phyloP scores from a whole-genome alignment of 306 rosid species.

The Acacia confusa region DNA sequence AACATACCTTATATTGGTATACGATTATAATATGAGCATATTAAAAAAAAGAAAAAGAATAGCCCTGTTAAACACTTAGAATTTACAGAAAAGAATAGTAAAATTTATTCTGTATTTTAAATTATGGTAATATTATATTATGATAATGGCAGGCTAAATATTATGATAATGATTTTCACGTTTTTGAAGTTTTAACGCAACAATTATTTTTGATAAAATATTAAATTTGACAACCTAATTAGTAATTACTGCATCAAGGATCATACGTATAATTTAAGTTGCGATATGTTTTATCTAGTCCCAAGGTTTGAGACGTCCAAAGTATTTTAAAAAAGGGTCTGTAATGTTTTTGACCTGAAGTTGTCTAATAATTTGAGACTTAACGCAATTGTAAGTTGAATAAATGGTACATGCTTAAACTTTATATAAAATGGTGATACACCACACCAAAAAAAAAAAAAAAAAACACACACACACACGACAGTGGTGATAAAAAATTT shows the following conservation, averaged over 20 bases:
- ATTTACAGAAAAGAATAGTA: neutral
- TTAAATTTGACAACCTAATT: neutral
- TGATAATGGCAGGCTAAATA: too few relatives aligned
- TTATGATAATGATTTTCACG: neutral
- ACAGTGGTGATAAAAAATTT: too few relatives aligned
- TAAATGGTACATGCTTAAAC: neutral
- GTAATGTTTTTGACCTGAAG: too few relatives aligned
- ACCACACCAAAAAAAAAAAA: too few relatives aligned
- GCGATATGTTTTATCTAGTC: neutral
- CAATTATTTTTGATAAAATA: neutral
- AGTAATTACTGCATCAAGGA: neutral
- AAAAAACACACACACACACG: too few relatives aligned
- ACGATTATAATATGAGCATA: neutral
- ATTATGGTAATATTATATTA: too few relatives aligned
- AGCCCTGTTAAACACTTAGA: too few relatives aligned
- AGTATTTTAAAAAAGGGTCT: too few relatives aligned
- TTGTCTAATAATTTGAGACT: too few relatives aligned
- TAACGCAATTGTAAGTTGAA: neutral
- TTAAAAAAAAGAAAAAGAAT: neutral
- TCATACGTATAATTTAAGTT: neutral
- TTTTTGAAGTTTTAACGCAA: neutral
- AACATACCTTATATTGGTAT: too few relatives aligned
- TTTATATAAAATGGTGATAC: neutral
- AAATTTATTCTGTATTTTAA: too few relatives aligned
- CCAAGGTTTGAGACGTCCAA: neutral